Percentiles rank a stretch among this genome's conserved stretches.
Evolutionary conservation across 148 eudicot species (phyloP).

Genomic region (Limonium bicolor): DNA sequence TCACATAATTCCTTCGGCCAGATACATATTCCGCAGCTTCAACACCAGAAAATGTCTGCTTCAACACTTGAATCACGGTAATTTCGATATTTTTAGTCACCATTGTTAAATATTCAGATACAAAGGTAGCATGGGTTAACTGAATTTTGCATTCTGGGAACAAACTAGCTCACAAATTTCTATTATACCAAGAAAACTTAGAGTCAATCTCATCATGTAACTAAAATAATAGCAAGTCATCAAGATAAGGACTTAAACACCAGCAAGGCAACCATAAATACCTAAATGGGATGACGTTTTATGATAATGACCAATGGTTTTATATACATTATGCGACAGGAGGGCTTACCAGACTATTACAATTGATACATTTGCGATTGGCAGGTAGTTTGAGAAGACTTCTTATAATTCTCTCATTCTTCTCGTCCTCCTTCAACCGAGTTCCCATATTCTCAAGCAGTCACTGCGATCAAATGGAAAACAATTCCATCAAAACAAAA

Average conservation of each 20-base stretch:
- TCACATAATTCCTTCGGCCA: too few species aligned
- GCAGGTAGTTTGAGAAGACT: slow-evolving; percentile 61
- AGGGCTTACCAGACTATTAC: slow-evolving; percentile 43
- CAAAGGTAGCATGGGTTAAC: too few species aligned
- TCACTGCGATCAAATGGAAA: slow-evolving; percentile 12
- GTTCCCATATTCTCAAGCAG: slow-evolving; percentile 35
- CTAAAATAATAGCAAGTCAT: background rate
- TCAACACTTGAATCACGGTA: too few species aligned
- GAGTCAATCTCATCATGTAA: background rate
- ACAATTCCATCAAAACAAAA: background rate
- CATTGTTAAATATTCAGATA: too few species aligned
- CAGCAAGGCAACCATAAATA: too few species aligned
- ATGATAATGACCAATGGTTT: too few species aligned
- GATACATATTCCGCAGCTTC: too few species aligned
- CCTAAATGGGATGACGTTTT: too few species aligned
- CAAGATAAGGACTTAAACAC: too few species aligned
- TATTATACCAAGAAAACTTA: background rate
- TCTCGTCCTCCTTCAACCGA: slow-evolving; percentile 66
- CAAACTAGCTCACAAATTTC: background rate
- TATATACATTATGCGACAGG: background rate
- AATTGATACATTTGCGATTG: slow-evolving; percentile 68
- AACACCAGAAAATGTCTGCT: too few species aligned
- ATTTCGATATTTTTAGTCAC: too few species aligned
- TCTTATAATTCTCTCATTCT: slow-evolving; percentile 55
- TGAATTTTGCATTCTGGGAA: too few species aligned